Conservation (phyloP, 78 protist species). For the Bodo saltans region DNA sequence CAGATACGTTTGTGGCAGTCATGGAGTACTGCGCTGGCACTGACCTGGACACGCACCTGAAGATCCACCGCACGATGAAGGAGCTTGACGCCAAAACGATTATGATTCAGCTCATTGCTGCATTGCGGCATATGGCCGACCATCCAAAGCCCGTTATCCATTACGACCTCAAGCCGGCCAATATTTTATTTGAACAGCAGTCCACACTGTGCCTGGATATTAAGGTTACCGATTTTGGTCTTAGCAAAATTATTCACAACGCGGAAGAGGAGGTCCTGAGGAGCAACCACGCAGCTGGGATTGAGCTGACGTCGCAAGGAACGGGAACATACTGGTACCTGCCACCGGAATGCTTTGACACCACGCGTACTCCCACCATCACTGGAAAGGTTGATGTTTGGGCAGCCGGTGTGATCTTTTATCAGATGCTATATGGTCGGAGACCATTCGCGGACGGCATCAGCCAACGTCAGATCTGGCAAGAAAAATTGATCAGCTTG, state of each 20-base stretch:
- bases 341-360: conserved; percentile 86
- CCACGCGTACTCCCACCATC: background rate
- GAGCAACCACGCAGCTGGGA: background rate
- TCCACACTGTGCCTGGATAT: background rate
- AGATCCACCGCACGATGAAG: conserved; percentile 15
- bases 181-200: conserved; percentile 37
- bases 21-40: conserved; percentile 69
- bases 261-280: background rate
- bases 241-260: conserved; percentile 63
- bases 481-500: background rate
- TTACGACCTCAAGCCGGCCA: conserved; percentile 91
- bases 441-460: conserved; percentile 74
- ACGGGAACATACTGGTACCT: conserved; percentile 92
- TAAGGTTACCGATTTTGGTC: conserved; percentile 81
- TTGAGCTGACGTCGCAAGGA: conserved; percentile 86
- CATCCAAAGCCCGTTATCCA: conserved; percentile 62
- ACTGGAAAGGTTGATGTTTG: conserved; percentile 84
- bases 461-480: conserved; percentile 36
- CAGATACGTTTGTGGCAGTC: conserved; percentile 62
- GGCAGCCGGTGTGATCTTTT: conserved; percentile 80
- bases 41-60: conserved; percentile 60
- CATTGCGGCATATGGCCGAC: conserved; percentile 64
- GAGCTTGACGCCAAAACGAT: conserved; percentile 67
- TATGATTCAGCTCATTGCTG: conserved; percentile 50
- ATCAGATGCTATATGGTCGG: conserved; percentile 68